Conservation (phyloP, 2,329 filamentous ascomycete species). For the Thielaviopsis punctulata region DNA sequence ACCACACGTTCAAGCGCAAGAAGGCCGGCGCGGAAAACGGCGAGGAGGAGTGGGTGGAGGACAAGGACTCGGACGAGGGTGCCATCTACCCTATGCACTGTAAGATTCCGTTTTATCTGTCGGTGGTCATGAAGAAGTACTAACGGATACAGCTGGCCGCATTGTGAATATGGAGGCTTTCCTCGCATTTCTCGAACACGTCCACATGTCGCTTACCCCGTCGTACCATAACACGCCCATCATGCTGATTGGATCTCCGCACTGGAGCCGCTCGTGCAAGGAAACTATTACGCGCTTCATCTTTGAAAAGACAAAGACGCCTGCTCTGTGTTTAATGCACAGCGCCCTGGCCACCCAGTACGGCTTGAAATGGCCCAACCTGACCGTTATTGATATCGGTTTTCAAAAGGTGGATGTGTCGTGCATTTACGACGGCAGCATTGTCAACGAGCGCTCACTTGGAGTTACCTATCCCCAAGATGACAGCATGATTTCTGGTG, state of each 20-base stretch:
- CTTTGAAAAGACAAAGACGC: slow-evolving; percentile 93
- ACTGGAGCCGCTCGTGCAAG: slow-evolving; percentile 76
- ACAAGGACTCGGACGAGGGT: slow-evolving; percentile 71
- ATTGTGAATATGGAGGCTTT: slow-evolving; percentile 88
- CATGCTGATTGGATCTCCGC: slow-evolving; percentile 73
- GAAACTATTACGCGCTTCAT: slow-evolving; percentile 84
- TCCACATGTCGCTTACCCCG: slow-evolving; percentile 75
- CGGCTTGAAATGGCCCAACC: slow-evolving; percentile 54
- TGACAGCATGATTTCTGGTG: slow-evolving; percentile 46
- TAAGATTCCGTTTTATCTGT: slow-evolving; percentile 17
- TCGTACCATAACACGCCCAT: slow-evolving; percentile 95
- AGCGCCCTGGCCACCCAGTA: slow-evolving; percentile 77
- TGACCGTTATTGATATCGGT: slow-evolving; percentile 82
- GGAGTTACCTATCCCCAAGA: slow-evolving; percentile 32
- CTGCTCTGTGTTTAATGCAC: slow-evolving; percentile 79
- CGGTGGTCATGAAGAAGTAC: not conserved
- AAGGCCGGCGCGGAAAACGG: slow-evolving; percentile 39
- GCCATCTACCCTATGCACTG: slow-evolving; percentile 72
- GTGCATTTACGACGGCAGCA: slow-evolving; percentile 66
- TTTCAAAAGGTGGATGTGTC: slow-evolving; percentile 86
- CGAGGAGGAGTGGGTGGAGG: slow-evolving; percentile 63
- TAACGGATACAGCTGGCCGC: slow-evolving; percentile 39
- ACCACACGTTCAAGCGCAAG: slow-evolving; percentile 53
- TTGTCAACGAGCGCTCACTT: slow-evolving; percentile 49
- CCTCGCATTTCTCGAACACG: slow-evolving; percentile 80